These are phyloP conservation scores for Ascochyta koolunga DNA, from an alignment of 2,329 filamentous ascomycete genomes.

Conservation along the genomic window DNA sequence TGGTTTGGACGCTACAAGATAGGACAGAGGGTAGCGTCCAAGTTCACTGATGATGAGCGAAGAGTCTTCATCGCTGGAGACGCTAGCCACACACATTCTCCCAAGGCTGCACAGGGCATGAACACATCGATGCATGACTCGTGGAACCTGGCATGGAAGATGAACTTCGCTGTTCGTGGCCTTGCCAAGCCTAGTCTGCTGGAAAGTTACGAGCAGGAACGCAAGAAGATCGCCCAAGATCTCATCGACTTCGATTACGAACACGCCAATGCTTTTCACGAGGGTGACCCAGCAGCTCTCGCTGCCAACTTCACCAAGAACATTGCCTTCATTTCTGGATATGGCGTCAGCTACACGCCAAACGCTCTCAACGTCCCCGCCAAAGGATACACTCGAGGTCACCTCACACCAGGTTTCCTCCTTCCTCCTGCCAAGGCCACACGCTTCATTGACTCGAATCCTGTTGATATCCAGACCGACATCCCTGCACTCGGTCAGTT, in stretches of 20 bases:
- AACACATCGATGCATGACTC: conserved; percentile 54
- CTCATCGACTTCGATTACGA: conserved; percentile 55
- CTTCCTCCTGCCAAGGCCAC: conserved; percentile 73
- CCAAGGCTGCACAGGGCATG: conserved; percentile 54
- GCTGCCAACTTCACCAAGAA: conserved; percentile 74
- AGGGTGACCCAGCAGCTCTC: conserved; percentile 67
- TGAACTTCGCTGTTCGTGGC: conserved; percentile 49
- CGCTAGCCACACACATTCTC: conserved; percentile 51
- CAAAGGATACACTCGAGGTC: conserved; percentile 56
- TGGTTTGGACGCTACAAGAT: conserved; percentile 61
- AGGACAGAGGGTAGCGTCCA: conserved; percentile 55
- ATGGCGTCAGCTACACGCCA: conserved; percentile 70
- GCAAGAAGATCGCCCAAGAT: conserved; percentile 52
- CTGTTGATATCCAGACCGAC: conserved; percentile 77
- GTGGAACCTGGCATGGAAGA: conserved; percentile 54
- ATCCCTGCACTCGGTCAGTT: conserved; percentile 80
- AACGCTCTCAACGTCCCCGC: conserved; percentile 67
- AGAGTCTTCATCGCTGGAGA: conserved; percentile 59
- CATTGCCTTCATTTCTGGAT: conserved; percentile 74
- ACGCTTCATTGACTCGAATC: conserved; percentile 78
- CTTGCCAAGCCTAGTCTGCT: conserved; percentile 48
- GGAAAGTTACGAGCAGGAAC: conserved; percentile 50
- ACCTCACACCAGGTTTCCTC: conserved; percentile 51
- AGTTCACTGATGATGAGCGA: conserved; percentile 51
- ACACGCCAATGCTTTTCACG: conserved; percentile 60